These are phyloP conservation scores for Hura crepitans DNA, from an alignment of 441 rosid species.

Conservation along the genomic window DNA sequence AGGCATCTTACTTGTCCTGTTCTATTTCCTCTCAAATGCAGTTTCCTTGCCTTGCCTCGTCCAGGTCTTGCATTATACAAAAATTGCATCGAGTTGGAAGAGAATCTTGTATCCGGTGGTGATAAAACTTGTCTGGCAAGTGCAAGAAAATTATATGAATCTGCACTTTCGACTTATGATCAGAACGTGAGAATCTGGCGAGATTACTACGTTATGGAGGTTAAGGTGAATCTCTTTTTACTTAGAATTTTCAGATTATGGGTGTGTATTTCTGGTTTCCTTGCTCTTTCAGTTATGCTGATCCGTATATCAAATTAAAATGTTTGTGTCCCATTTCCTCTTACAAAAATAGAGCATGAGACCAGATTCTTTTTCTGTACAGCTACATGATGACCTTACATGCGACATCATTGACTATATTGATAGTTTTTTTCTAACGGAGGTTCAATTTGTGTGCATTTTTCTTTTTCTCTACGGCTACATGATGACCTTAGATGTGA, in stretches of 20 bases:
- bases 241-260: neutral
- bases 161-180: slow-evolving; percentile 62
- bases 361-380: neutral
- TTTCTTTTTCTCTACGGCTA: neutral
- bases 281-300: too few relatives aligned
- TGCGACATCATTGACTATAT: neutral
- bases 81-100: slow-evolving; percentile 76
- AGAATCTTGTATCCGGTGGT: slow-evolving; percentile 49
- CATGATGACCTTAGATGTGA: neutral
- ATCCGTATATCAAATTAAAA: neutral
- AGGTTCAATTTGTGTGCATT: neutral
- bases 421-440: neutral
- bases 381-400: neutral
- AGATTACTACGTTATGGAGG: slow-evolving; percentile 65
- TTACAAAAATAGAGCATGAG: neutral
- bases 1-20: too few relatives aligned
- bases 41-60: slow-evolving; percentile 69
- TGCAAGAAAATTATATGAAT: slow-evolving; percentile 64
- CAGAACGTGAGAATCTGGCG: slow-evolving; percentile 62
- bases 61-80: slow-evolving; percentile 57
- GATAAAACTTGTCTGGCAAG: slow-evolving; percentile 51
- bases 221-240: slow-evolving; percentile 37
- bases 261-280: neutral
- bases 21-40: slow-evolving; percentile 31
- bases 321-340: neutral